Base-by-base conservation (phyloP, 441 rosid genomes). In the Gossypium schwendimanii region DNA sequence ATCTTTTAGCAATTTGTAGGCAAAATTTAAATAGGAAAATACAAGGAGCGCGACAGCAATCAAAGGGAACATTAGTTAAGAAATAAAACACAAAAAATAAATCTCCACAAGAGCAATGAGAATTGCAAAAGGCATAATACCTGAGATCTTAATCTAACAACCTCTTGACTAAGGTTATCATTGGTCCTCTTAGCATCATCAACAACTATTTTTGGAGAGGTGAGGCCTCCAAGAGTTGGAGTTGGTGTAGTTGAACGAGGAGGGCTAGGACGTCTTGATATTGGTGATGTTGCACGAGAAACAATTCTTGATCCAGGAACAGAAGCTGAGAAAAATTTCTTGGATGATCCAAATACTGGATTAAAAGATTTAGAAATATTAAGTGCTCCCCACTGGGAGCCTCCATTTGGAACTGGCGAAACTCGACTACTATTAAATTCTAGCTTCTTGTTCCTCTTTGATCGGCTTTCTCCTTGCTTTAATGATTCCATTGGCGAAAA, bases 301-400 rank as follows among this genome's bases (percentile, higher is more conserved):
- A 85, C 93, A 73, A 94, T 94, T 87, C 99, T 85, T 55, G 99
- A 94, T 64, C 99, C 98, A 77, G 98, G 99, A 84, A 94, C 96
- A 78, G 98, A 94, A 74, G 98, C 99, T 54, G 99, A 94, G 83
- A 91, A 92, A 78, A 91, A 85, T 76, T 92, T 94, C 84, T 92
- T 94, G 58, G 99, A 94, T 62, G 96, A 86, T 74, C 93, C 97
- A 80, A 92, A 94, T 72, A 86, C 88, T 20, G 95, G 97, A 82
- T 85, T 91, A 55, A 91, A 83, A 63, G 97, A 87, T 83, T 88
- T 92, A 66, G 97, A 84, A 61, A 87, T 83, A 79, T 81, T 87
- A 17, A 85, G 84, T n/a, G 88, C 88, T 75, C 94, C 94, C 86
- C 91, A 86, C 57, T 92, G 96, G 26, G 92, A 89, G 74, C 91